Conservation (phyloP, 148 eudicot genomes). For the Mesembryanthemum crystallinum region DNA sequence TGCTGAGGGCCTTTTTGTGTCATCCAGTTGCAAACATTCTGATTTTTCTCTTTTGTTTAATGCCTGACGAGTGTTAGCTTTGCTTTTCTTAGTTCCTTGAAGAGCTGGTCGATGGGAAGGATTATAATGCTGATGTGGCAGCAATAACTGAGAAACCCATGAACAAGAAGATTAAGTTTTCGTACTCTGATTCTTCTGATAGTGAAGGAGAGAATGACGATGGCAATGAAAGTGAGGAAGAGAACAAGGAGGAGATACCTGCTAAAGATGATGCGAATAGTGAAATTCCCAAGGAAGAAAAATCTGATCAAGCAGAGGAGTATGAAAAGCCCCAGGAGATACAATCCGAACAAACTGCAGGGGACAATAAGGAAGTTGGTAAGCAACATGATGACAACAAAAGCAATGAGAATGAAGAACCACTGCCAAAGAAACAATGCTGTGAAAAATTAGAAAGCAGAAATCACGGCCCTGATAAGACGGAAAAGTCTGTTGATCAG, state of each 20-base stretch:
- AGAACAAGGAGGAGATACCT: constrained; percentile 28
- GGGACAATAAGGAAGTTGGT: constrained; percentile 27
- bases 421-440: constrained; percentile 60
- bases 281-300: constrained; percentile 23
- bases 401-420: constrained; percentile 42
- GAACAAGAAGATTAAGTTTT: constrained; percentile 66
- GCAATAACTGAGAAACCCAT: constrained; percentile 36
- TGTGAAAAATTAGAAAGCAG: constrained; percentile 31
- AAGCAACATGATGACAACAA: constrained; percentile 17
- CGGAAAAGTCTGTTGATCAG: constrained; percentile 68
- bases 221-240: constrained; percentile 31
- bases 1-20: not conserved
- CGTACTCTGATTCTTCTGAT: constrained; percentile 63
- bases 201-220: constrained; percentile 49
- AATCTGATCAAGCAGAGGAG: constrained; percentile 24
- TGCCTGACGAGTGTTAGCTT: not conserved
- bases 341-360: constrained; percentile 19
- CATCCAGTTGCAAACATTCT: not conserved
- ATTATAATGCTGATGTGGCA: constrained; percentile 25
- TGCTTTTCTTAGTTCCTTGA: constrained; percentile 59
- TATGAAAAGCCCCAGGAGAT: constrained; percentile 18
- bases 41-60: not conserved
- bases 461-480: constrained; percentile 25
- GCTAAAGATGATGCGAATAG: constrained; percentile 24
- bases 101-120: constrained; percentile 60